Conservation (phyloP, 139 green algal genomes). For the Zygnema circumcarinatum region DNA sequence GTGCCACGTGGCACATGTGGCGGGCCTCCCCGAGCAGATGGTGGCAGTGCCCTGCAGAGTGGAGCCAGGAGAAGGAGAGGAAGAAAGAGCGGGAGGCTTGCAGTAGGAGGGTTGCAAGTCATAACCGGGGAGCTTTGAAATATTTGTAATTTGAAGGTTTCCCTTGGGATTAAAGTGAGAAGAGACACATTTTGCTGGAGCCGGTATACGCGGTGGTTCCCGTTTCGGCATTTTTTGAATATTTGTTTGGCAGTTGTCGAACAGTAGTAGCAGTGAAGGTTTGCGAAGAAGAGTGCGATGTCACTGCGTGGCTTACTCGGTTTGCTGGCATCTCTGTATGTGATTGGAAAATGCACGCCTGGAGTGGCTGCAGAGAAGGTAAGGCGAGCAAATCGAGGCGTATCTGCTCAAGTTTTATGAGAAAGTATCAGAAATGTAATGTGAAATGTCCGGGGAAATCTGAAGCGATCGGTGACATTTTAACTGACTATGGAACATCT, state of each 20-base stretch:
- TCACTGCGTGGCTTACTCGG: background rate
- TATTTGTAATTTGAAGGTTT: background rate
- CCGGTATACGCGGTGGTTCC: too few species aligned
- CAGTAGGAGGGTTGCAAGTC: background rate
- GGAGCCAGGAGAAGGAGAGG: too few species aligned
- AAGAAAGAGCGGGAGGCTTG: background rate
- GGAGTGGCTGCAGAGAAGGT: background rate
- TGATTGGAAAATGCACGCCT: background rate
- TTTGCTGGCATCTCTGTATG: background rate
- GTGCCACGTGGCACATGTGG: background rate
- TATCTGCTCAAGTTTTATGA: background rate
- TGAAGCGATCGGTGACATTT: too few species aligned
- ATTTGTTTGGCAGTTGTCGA: background rate
- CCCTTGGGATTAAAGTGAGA: background rate
- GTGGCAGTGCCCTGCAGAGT: background rate
- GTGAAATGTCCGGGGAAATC: background rate
- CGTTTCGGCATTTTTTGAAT: background rate
- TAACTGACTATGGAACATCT: too few species aligned
- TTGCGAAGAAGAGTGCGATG: background rate
- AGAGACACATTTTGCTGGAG: background rate
- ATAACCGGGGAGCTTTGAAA: background rate
- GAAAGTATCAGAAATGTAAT: background rate
- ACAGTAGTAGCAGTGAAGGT: background rate
- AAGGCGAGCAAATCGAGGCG: background rate
- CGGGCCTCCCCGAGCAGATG: background rate